phyloP scores from a whole-genome alignment of 495 filamentous ascomycete species.

The Penicillium fimorum region DNA sequence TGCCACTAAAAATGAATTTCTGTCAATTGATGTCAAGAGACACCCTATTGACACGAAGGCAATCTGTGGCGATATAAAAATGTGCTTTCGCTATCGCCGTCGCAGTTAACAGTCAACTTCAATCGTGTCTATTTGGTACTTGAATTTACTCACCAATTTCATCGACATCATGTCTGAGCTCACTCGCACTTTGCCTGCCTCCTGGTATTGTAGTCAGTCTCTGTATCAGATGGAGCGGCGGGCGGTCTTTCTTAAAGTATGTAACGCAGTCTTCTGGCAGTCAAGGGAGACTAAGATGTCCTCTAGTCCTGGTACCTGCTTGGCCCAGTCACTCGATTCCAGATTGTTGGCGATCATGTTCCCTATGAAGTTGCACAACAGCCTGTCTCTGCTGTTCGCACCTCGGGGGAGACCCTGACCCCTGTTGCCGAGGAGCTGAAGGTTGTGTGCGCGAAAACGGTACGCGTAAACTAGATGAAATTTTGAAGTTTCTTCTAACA shows the following conservation, averaged over 20 bases:
- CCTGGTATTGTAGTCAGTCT: conserved; percentile 43
- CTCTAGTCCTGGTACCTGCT: conserved; percentile 59
- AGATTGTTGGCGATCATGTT: conserved; percentile 42
- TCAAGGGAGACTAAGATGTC: conserved; percentile 11
- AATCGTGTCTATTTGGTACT: neutral
- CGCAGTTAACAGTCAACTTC: neutral
- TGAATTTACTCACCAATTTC: neutral
- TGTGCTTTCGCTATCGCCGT: neutral
- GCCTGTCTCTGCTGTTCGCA: conserved; percentile 44
- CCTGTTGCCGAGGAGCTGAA: conserved; percentile 39
- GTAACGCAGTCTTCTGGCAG: neutral
- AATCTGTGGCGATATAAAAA: neutral
- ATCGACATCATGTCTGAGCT: conserved; percentile 38
- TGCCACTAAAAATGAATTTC: conserved; percentile 9
- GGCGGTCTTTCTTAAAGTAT: conserved; percentile 54
- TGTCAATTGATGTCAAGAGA: neutral
- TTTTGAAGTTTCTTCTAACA: neutral
- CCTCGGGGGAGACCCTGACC: conserved; percentile 28
- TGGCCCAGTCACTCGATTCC: conserved; percentile 58
- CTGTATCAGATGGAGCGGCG: conserved; percentile 53
- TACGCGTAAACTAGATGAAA: conserved; percentile 7
- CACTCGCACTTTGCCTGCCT: conserved; percentile 41
- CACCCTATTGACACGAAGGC: neutral
- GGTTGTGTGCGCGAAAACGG: conserved; percentile 41
- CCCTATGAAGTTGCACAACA: conserved; percentile 57